Conservation (phyloP, 225 moss, liverwort and hornwort species). For the Climacium dendroides region DNA sequence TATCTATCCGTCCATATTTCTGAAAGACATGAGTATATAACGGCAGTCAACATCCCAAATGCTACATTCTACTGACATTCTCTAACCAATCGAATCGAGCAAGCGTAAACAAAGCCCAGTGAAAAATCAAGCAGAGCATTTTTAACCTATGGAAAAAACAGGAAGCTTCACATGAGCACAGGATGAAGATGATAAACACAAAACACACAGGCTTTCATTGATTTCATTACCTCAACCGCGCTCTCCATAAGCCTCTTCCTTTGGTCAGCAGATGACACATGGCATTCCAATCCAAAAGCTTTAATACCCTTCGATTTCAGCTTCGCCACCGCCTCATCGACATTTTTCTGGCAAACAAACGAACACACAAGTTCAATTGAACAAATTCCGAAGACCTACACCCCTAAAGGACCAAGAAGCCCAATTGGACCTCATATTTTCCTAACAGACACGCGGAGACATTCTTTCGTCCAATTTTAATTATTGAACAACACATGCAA, state of each 20-base stretch:
- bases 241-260: constrained; percentile 76
- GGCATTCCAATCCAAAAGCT: constrained; percentile 68
- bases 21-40: not conserved
- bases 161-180: not conserved
- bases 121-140: not conserved
- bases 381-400: not conserved
- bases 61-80: not conserved
- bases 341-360: constrained; percentile 52
- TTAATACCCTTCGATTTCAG: constrained; percentile 60
- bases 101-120: not conserved
- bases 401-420: not conserved
- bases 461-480: not conserved
- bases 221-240: constrained; percentile 48
- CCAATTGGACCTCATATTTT: not conserved
- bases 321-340: constrained; percentile 70
- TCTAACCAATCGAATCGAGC: not conserved
- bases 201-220: not conserved
- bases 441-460: not conserved
- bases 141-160: not conserved
- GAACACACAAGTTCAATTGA: not conserved
- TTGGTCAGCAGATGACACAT: constrained; percentile 81
- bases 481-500: not conserved
- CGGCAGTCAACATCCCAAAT: not conserved
- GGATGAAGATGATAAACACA: not conserved
- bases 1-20: constrained; percentile 88